These are phyloP conservation scores for Grosmannia huntii DNA, from an alignment of 2,329 filamentous ascomycete genomes.

Conservation along the genomic window DNA sequence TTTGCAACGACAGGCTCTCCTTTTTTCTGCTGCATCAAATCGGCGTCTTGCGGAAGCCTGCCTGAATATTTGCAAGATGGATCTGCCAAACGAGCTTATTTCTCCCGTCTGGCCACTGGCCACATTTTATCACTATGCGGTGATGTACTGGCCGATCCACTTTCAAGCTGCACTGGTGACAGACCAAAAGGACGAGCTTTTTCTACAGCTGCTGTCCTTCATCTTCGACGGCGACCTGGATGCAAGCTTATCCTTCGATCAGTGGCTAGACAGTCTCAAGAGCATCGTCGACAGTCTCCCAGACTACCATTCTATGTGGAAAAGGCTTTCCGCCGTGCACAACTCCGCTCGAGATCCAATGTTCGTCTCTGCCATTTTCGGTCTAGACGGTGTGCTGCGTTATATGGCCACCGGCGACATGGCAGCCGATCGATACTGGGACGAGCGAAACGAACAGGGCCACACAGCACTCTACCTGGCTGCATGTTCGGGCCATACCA, in stretches of 20 bases:
- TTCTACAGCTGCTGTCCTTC: not conserved
- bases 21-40: not conserved
- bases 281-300: not conserved
- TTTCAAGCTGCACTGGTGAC: not conserved
- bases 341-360: not conserved
- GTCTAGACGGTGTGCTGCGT: not conserved
- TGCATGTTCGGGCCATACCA: not conserved
- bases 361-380: not conserved
- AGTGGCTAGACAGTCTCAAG: not conserved
- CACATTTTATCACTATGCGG: not conserved
- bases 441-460: not conserved
- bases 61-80: not conserved
- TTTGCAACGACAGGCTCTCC: not conserved
- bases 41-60: not conserved
- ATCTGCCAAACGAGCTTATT: not conserved
- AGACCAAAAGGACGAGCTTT: not conserved
- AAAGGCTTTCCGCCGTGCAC: not conserved
- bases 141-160: not conserved
- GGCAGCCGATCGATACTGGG: not conserved
- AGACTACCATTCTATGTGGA: not conserved
- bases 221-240: not conserved
- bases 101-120: not conserved
- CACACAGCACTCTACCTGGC: not conserved
- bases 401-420: not conserved
- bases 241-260: not conserved